Evolutionary conservation across 2,329 filamentous ascomycete species (phyloP).

Genomic region (Pyricularia grisea): DNA sequence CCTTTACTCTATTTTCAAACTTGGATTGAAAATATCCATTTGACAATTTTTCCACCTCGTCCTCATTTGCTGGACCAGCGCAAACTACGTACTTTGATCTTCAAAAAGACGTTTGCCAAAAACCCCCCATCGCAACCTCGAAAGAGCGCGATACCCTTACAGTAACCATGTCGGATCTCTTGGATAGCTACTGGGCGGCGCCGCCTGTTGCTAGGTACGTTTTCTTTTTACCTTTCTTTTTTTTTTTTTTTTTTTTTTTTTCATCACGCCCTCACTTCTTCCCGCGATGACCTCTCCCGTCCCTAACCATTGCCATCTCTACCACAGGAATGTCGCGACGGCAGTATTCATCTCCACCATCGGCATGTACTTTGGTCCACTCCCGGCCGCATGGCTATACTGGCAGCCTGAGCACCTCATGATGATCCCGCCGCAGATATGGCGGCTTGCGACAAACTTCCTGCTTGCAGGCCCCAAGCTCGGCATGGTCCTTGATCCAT

Average conservation of each 20-base stretch:
- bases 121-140: neutral
- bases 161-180: slow-evolving; percentile 27
- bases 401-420: slow-evolving; percentile 46
- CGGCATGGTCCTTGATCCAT: slow-evolving; percentile 61
- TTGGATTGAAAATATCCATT: neutral
- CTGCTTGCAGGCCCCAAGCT: slow-evolving; percentile 28
- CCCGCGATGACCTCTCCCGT: neutral
- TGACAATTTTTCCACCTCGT: neutral
- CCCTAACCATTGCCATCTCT: neutral
- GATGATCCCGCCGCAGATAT: slow-evolving; percentile 38
- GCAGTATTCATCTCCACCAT: slow-evolving; percentile 54
- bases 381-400: slow-evolving; percentile 40
- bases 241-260: neutral
- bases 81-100: neutral
- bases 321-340: slow-evolving; percentile 55
- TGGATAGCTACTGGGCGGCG: slow-evolving; percentile 28
- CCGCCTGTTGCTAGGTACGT: slow-evolving; percentile 32
- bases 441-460: slow-evolving; percentile 33
- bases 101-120: neutral
- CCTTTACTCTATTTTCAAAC: too few relatives aligned
- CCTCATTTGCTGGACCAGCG: neutral
- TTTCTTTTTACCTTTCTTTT: neutral
- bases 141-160: neutral
- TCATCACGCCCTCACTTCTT: neutral
- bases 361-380: slow-evolving; percentile 46